phyloP scores from a whole-genome alignment of 2,329 filamentous ascomycete species.

The Penicillium sp. region DNA sequence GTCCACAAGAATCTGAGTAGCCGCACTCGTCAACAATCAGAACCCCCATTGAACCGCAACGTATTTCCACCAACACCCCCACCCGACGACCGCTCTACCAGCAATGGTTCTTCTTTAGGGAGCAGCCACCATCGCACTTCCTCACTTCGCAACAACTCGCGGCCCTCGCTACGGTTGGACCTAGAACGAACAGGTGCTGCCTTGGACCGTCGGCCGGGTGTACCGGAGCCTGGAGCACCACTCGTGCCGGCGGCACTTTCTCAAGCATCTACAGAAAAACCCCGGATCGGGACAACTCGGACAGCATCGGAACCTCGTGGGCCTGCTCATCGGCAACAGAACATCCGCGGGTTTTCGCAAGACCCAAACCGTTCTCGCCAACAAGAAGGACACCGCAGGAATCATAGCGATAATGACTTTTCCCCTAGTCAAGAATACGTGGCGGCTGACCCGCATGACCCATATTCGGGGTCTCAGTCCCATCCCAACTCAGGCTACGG shows the following conservation, averaged over 20 bases:
- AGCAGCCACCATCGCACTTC: conserved; percentile 41
- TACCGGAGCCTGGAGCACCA: conserved; percentile 4
- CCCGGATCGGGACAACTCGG: conserved; percentile 48
- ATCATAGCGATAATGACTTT: conserved; percentile 33
- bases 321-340: conserved; percentile 35
- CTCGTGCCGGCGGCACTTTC: conserved; percentile 7
- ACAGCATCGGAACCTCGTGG: conserved; percentile 55
- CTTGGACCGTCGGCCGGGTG: conserved; percentile 34
- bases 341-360: conserved; percentile 29
- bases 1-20: conserved; percentile 82
- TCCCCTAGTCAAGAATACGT: conserved; percentile 20
- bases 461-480: conserved; percentile 61
- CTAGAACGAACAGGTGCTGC: conserved; percentile 33
- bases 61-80: conserved; percentile 98
- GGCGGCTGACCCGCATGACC: conserved; percentile 58
- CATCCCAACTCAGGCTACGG: conserved; percentile 43
- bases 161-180: conserved; percentile 46
- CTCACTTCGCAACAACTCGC: conserved; percentile 49
- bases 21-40: conserved; percentile 75
- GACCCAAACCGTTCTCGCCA: conserved; percentile 31
- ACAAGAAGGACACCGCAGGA: conserved; percentile 33
- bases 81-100: conserved; percentile 74
- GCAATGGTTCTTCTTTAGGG: conserved; percentile 29
- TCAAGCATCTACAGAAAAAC: conserved; percentile 30
- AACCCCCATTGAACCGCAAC: conserved; percentile 74